phyloP scores from a whole-genome alignment of 106 monocot genomes.

The Gastrodia elata region DNA sequence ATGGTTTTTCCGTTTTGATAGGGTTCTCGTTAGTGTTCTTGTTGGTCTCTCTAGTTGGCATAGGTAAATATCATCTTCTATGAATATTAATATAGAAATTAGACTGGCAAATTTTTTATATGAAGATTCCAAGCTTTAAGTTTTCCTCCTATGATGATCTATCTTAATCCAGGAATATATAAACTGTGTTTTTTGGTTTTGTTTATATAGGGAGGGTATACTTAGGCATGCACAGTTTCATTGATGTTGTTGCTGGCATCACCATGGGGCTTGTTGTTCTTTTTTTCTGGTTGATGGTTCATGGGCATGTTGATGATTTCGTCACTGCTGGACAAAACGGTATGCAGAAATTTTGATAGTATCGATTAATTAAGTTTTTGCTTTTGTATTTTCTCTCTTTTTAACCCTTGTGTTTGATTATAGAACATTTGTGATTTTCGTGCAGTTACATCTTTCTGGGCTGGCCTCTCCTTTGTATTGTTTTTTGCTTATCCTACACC shows the following conservation, averaged over 20 bases:
- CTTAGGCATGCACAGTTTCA: conserved; percentile 92
- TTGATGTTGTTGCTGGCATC: conserved; percentile 80
- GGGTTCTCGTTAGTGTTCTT: conserved; percentile 28
- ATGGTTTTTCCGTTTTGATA: conserved; percentile 16
- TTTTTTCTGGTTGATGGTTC: conserved; percentile 58
- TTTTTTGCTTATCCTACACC: conserved; percentile 89
- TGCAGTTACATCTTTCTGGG: conserved; percentile 68
- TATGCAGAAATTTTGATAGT: conserved; percentile 13
- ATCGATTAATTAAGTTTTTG: background rate
- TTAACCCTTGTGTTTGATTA: background rate
- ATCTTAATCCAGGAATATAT: no score
- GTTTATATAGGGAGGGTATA: conserved; percentile 66
- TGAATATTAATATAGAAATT: background rate
- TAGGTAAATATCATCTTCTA: conserved; percentile 37
- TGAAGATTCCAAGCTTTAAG: background rate
- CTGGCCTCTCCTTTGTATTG: conserved; percentile 50
- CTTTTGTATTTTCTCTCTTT: background rate
- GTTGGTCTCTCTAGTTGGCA: conserved; percentile 41
- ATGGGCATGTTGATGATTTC: conserved; percentile 59
- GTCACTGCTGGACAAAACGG: conserved; percentile 73
- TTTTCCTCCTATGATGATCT: background rate
- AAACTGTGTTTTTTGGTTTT: no score
- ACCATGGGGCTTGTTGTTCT: conserved; percentile 52
- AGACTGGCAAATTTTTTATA: background rate
- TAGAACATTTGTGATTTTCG: background rate